A percentile compares a stretch with the other conserved stretches of the same genome.
These are phyloP conservation scores for Simplicillium sp. DNA, from an alignment of 2,329 filamentous ascomycete species.

Conservation along the genomic window DNA sequence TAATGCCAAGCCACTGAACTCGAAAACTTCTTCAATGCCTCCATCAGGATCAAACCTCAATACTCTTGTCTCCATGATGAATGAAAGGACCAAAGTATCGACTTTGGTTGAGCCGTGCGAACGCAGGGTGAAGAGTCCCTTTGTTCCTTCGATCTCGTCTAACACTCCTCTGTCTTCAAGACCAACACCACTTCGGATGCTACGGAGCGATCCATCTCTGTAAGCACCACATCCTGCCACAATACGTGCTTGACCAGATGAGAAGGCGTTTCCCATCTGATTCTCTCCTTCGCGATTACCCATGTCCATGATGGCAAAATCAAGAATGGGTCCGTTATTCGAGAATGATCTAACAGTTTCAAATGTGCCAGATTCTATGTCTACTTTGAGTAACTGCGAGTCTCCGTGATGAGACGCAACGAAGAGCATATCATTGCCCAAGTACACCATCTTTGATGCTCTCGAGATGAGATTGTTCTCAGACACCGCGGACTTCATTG, in stretches of 20 bases:
- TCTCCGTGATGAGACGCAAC: conserved; percentile 90
- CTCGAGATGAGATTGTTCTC: conserved; percentile 47
- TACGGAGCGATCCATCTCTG: conserved; percentile 78
- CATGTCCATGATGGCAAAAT: conserved; percentile 95
- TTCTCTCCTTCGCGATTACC: conserved; percentile 72
- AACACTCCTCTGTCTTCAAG: conserved; percentile 80
- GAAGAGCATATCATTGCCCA: conserved; percentile 66
- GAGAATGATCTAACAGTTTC: conserved; percentile 57
- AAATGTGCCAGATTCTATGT: conserved; percentile 32
- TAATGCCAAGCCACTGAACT: conserved; percentile 62
- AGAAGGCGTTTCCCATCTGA: conserved; percentile 75
- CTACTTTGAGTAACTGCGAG: conserved; percentile 67
- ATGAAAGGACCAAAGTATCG: conserved; percentile 72
- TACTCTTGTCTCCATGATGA: conserved; percentile 72
- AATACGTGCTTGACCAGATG: conserved; percentile 86
- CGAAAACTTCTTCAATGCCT: conserved; percentile 78
- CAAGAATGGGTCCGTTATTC: conserved; percentile 85
- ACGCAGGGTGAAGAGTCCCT: conserved; percentile 61
- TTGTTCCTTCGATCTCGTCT: conserved; percentile 66
- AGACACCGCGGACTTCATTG: conserved; percentile 18
- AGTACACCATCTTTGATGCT: conserved; percentile 69
- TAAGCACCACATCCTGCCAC: conserved; percentile 89
- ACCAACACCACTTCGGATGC: conserved; percentile 87
- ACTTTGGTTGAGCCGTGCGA: conserved; percentile 36
- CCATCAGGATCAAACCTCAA: conserved; percentile 68